Base-by-base conservation (phyloP, 1,139 yeast species). In the Candida albicans region DNA sequence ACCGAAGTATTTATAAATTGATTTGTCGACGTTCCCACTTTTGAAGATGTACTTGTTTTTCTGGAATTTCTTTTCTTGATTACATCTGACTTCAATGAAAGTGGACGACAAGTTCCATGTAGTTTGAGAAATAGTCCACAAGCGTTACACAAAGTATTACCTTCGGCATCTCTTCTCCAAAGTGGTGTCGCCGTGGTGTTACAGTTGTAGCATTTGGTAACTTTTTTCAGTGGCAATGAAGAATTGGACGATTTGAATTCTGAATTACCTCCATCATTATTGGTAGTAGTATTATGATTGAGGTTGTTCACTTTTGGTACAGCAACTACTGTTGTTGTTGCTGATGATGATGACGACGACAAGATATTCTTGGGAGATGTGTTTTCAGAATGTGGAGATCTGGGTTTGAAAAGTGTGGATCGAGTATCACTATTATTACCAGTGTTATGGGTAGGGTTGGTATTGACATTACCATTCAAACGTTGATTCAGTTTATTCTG, bases 141-240 rank as follows among this genome's bases (percentile, higher is more conserved):
- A 0, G 84, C 84, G 54, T 79, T 79, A 56, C 84, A 79, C 11
- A 79, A 62, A 1, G 83, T 77, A 48, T 79, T 75, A 0, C 84
- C 84, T 34, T 61, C 66, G 2, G 81, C 73, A 53, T 79, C 82
- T 52, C 78, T 73, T 39, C 84, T 63, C 84, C 84, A 79, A 25
- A 79, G 61, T 0, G 84, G 84, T 0, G 84, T 79, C 41, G 77
- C 79, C 15, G 70, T 59, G 2, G 84, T 79, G 40, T 75, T 74
- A 57, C 84, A 79, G 55, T 79, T 79, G 38, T 39, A 50, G 43
- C 56, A 53, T 33, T 56, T 59, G 3, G 52, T 50, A 2, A 45
- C 9, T 30, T 37, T 37, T 25, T 37, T 37, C 27, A 18, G 32
- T 5, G 12, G 7, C 9, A 25, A 25, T 7, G 28, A 25, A 7